Evolutionary conservation across 352 stramenopile species (phyloP).

Genomic region (Phytophthora tentaculata): DNA sequence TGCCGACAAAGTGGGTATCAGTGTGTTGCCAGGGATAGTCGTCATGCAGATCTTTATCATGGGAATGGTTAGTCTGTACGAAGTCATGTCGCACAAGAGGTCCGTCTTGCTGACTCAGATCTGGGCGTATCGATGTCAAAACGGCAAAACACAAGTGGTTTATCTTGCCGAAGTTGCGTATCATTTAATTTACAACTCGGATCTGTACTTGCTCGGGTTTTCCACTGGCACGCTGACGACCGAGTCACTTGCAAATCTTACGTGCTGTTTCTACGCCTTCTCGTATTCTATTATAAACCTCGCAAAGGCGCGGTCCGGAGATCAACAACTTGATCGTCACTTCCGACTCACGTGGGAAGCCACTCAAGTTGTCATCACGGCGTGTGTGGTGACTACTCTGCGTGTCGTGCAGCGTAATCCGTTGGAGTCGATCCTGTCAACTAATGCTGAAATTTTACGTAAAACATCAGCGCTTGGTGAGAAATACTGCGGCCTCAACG

Average conservation of each 20-base stretch:
- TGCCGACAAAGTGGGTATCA: conserved; percentile 21
- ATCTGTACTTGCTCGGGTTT: conserved; percentile 32
- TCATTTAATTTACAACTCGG: conserved; percentile 30
- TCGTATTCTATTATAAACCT: conserved; percentile 21
- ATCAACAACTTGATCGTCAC: conserved; percentile 19
- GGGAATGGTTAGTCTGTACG: conserved; percentile 34
- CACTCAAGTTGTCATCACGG: conserved; percentile 19
- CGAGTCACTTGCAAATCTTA: conserved; percentile 15
- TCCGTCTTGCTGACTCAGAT: conserved; percentile 39
- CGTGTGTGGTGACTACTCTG: conserved; percentile 9
- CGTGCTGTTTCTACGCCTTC: conserved; percentile 20
- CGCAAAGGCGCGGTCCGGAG: conserved; percentile 11
- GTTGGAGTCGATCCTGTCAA: conserved; percentile 22
- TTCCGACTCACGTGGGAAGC: conserved; percentile 18
- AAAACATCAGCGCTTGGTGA: conserved; percentile 22
- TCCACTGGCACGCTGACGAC: conserved; percentile 30
- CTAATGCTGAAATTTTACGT: conserved; percentile 29
- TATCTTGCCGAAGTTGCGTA: conserved; percentile 34
- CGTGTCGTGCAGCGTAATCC: conserved; percentile 20
- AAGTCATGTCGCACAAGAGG: conserved; percentile 34
- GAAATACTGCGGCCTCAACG: conserved; percentile 23
- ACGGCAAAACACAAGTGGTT: conserved; percentile 23
- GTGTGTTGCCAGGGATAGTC: conserved; percentile 28
- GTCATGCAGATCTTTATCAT: conserved; percentile 41
- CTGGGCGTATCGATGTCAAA: conserved; percentile 39